Percentiles rank a stretch among this genome's conserved stretches.
These are phyloP conservation scores for Nannizziopsis arthrosporioides DNA, from an alignment of 2,329 filamentous ascomycete species.

Conservation along the genomic window DNA sequence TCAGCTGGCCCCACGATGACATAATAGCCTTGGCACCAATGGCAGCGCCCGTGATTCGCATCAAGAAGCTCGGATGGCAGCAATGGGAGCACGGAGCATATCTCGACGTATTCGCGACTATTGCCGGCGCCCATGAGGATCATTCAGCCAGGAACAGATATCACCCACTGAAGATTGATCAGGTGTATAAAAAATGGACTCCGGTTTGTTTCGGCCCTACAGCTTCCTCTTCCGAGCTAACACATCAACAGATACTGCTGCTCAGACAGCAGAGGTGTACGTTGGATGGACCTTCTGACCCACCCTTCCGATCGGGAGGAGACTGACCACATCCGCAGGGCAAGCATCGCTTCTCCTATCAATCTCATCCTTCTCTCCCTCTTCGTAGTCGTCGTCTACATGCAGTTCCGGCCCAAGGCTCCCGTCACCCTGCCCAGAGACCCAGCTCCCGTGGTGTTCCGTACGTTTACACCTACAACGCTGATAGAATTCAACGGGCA, in stretches of 20 bases:
- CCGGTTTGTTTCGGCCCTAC: not conserved
- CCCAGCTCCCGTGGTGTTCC: conserved; percentile 64
- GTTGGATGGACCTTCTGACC: not conserved
- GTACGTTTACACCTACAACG: conserved; percentile 69
- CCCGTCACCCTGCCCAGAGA: conserved; percentile 42
- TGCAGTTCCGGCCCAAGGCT: conserved; percentile 46
- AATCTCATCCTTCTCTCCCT: conserved; percentile 51
- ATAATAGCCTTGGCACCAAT: not conserved
- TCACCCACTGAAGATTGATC: not conserved
- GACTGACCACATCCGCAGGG: conserved; percentile 27
- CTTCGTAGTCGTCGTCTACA: conserved; percentile 46
- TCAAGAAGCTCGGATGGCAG: too few species aligned
- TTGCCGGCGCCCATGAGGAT: not conserved
- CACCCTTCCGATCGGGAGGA: not conserved
- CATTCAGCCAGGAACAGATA: not conserved
- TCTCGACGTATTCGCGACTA: not conserved
- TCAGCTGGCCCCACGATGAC: not conserved
- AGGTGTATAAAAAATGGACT: conserved; percentile 2
- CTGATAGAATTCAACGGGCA: conserved; percentile 78
- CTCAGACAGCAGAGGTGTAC: conserved; percentile 15
- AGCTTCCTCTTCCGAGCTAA: not conserved
- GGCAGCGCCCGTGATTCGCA: not conserved
- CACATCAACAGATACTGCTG: conserved; percentile 1
- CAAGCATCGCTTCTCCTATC: conserved; percentile 47
- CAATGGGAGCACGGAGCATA: too few species aligned